Evolutionary conservation across 306 rosid genomes (phyloP).

Genomic region (Dalbergia cultrata): DNA sequence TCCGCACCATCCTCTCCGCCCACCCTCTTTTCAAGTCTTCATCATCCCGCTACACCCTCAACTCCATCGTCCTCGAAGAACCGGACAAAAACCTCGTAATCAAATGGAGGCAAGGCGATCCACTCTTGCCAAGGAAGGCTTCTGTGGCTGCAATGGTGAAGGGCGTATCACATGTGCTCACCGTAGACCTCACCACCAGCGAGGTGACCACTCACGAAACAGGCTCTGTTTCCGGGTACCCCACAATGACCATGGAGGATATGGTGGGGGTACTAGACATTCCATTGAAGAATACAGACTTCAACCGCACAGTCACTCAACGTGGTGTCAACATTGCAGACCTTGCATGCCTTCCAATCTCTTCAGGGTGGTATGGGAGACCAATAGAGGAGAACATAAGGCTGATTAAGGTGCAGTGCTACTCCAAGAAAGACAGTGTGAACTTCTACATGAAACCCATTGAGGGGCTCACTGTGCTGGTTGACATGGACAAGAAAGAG

Average conservation of each 20-base stretch:
- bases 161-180: conserved; percentile 54
- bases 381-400: conserved; percentile 65
- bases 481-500: conserved; percentile 67
- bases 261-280: conserved; percentile 58
- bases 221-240: conserved; percentile 61
- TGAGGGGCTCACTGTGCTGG: conserved; percentile 79
- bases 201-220: conserved; percentile 43
- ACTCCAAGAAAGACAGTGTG: conserved; percentile 70
- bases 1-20: conserved; percentile 58
- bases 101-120: conserved; percentile 64
- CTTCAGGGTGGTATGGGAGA: conserved; percentile 83
- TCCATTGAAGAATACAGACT: conserved; percentile 55
- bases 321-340: conserved; percentile 75
- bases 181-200: conserved; percentile 56
- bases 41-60: conserved; percentile 47
- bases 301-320: conserved; percentile 67
- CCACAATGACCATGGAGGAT: conserved; percentile 71
- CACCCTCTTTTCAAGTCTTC: conserved; percentile 61
- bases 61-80: conserved; percentile 71
- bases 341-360: conserved; percentile 71
- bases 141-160: conserved; percentile 58
- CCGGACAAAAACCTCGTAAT: conserved; percentile 69
- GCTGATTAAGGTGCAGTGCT: conserved; percentile 85
- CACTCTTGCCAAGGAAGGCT: conserved; percentile 66
- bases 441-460: conserved; percentile 96